A percentile compares a stretch with the other conserved stretches of the same genome.
phyloP scores from a whole-genome alignment of 495 filamentous ascomycete species.

The Penicillium cataractarum region DNA sequence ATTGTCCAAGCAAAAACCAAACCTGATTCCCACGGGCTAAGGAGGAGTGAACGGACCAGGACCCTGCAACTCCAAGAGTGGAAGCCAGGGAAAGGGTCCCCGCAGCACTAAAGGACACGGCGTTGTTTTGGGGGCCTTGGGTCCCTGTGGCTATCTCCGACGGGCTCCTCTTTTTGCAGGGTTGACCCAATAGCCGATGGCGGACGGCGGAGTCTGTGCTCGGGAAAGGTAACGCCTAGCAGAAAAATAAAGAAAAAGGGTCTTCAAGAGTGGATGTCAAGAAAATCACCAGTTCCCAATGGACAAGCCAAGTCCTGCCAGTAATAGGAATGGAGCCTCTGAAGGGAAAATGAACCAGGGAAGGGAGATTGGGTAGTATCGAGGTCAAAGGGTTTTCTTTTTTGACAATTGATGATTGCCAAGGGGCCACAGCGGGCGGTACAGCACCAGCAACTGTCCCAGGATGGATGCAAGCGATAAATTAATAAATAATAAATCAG shows the following conservation, averaged over 20 bases:
- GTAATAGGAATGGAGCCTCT: background rate
- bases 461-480: background rate
- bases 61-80: slow-evolving; percentile 6
- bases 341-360: slow-evolving; percentile 5
- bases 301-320: background rate
- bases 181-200: slow-evolving; percentile 10
- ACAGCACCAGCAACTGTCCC: background rate
- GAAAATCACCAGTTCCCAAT: background rate
- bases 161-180: slow-evolving; percentile 11
- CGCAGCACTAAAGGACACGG: slow-evolving; percentile 27
- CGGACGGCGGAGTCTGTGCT: slow-evolving; percentile 10
- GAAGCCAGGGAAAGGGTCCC: slow-evolving; percentile 26
- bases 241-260: slow-evolving; percentile 16
- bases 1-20: background rate
- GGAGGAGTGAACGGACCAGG: slow-evolving; percentile 7
- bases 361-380: background rate
- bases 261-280: slow-evolving; percentile 9
- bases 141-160: slow-evolving; percentile 15
- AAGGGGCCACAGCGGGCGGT: background rate
- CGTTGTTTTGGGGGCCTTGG: slow-evolving; percentile 8
- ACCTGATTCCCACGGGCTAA: slow-evolving; percentile 1
- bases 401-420: background rate
- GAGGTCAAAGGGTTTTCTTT: background rate
- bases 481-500: background rate
- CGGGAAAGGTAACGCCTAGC: slow-evolving; percentile 1